A percentile compares a stretch with the other conserved stretches of the same genome.
These are phyloP conservation scores for Neofusicoccum umdonicola DNA, from an alignment of 2,329 filamentous ascomycete species.

Conservation along the genomic window DNA sequence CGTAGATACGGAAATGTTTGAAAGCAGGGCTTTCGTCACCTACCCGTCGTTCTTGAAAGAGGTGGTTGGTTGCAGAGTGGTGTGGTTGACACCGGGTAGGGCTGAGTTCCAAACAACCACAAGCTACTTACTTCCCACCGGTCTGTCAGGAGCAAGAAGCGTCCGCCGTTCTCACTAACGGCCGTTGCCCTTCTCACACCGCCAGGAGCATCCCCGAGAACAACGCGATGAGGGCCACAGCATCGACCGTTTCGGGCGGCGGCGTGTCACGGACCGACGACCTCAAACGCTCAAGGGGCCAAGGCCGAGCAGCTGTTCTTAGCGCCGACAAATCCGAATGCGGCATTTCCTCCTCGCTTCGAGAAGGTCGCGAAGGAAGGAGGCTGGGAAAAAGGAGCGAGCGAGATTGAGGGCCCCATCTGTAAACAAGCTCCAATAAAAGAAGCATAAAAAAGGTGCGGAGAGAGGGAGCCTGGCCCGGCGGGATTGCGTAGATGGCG, in stretches of 20 bases:
- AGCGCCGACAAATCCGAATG: slow-evolving; percentile 8
- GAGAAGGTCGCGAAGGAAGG: neutral
- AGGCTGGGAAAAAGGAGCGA: neutral
- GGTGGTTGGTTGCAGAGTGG: no score
- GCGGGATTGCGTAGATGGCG: slow-evolving; percentile 6
- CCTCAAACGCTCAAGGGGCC: neutral
- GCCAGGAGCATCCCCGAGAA: no score
- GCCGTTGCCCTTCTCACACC: no score
- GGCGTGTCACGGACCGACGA: neutral
- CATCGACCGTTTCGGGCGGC: neutral
- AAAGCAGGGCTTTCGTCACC: no score
- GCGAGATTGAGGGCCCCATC: slow-evolving; percentile 1
- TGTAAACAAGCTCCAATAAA: slow-evolving; percentile 3
- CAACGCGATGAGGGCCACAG: neutral
- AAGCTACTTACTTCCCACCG: no score
- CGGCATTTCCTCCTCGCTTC: neutral
- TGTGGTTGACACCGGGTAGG: no score
- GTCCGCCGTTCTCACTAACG: no score
- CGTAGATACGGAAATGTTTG: no score
- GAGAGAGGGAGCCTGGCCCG: neutral
- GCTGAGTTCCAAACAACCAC: no score
- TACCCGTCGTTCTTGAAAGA: no score
- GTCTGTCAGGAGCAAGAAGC: no score
- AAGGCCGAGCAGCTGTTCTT: neutral
- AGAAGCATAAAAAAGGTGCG: slow-evolving; percentile 1